Conservation (phyloP, 768 basidiomycete genomes). For the Neoboletus magnificus region DNA sequence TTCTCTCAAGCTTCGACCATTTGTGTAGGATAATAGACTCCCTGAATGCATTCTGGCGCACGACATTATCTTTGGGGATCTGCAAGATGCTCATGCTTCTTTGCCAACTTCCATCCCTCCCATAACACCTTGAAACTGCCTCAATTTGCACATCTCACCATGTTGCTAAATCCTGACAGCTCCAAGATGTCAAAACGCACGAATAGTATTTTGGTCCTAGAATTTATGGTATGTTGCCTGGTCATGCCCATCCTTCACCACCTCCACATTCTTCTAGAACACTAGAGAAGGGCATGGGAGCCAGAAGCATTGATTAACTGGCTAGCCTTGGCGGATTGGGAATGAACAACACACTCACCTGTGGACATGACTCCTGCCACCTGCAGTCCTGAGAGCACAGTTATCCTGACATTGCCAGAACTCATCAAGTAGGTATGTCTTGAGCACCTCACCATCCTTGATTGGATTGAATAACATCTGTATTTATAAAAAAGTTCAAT, state of each 20-base stretch:
- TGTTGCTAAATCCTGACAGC: constrained; percentile 86
- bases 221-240: constrained; percentile 66
- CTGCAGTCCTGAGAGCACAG: constrained; percentile 62
- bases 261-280: neutral
- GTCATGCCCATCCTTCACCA: neutral
- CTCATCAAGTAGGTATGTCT: constrained; percentile 58
- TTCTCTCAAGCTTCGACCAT: neutral
- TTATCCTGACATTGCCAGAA: constrained; percentile 56
- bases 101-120: constrained; percentile 83
- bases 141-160: constrained; percentile 85
- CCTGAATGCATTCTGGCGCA: constrained; percentile 47
- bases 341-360: constrained; percentile 44
- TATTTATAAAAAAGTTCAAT: constrained; percentile 58
- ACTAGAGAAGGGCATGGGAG: constrained; percentile 84
- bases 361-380: constrained; percentile 21
- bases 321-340: constrained; percentile 94
- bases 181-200: constrained; percentile 94
- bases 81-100: constrained; percentile 74
- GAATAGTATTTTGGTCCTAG: constrained; percentile 82
- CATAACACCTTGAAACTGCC: constrained; percentile 84
- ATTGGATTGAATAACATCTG: neutral
- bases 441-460: neutral
- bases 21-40: constrained; percentile 52
- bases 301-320: constrained; percentile 88
- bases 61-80: constrained; percentile 75